A percentile compares a stretch with the other conserved stretches of the same genome.
Evolutionary conservation across 2,329 filamentous ascomycete species (phyloP).

Genomic region (Incumbomyces delicatus): DNA sequence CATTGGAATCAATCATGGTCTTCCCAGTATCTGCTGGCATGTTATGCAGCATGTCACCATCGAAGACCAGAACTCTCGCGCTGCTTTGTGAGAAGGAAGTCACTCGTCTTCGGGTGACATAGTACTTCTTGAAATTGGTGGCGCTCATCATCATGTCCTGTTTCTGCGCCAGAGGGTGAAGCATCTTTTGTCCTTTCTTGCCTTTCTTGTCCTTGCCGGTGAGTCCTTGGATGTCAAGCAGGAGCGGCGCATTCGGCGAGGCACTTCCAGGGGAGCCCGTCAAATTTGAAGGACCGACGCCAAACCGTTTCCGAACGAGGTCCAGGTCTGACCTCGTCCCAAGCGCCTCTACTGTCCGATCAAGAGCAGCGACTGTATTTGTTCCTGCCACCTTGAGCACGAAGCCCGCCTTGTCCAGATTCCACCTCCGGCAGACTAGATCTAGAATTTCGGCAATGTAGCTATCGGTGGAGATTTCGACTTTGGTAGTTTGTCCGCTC

Average conservation of each 20-base stretch:
- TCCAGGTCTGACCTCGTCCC: constrained; percentile 52
- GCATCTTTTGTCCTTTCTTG: constrained; percentile 32
- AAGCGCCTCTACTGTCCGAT: constrained; percentile 56
- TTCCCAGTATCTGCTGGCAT: constrained; percentile 49
- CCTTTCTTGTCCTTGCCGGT: constrained; percentile 28
- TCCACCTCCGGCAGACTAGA: constrained; percentile 51
- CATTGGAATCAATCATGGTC: constrained; percentile 32
- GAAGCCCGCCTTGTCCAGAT: constrained; percentile 55
- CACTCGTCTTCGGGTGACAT: constrained; percentile 55
- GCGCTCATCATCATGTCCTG: constrained; percentile 34
- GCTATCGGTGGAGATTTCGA: constrained; percentile 53
- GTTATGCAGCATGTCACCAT: constrained; percentile 58
- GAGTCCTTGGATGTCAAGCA: constrained; percentile 36
- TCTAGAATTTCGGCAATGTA: constrained; percentile 61
- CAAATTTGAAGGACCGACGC: constrained; percentile 47
- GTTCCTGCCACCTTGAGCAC: constrained; percentile 54
- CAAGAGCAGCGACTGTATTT: constrained; percentile 53
- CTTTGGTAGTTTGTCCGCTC: constrained; percentile 41
- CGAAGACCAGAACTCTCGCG: constrained; percentile 51
- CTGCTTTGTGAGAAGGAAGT: constrained; percentile 55
- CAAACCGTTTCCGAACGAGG: constrained; percentile 52
- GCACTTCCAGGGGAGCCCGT: constrained; percentile 52
- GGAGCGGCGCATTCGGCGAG: constrained; percentile 55
- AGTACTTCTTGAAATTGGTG: constrained; percentile 51
- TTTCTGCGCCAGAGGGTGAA: constrained; percentile 40